These are phyloP conservation scores for Penicillium mononematosum DNA, from an alignment of 495 filamentous ascomycete genomes.

Conservation along the genomic window DNA sequence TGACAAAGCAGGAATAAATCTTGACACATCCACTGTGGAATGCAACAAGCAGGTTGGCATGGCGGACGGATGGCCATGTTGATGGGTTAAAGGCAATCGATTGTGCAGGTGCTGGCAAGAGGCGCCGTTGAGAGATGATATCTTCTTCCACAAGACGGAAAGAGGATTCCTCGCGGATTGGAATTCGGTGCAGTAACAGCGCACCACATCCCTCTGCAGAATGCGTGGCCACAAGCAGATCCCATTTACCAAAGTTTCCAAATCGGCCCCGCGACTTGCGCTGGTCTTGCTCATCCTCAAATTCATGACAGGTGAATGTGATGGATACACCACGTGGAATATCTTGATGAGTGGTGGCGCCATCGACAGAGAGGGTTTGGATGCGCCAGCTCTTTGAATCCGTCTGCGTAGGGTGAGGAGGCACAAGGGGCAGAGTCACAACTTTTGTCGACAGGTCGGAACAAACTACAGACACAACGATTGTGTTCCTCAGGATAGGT, in stretches of 20 bases:
- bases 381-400: slow-evolving; percentile 55
- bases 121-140: slow-evolving; percentile 59
- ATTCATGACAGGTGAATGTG: slow-evolving; percentile 56
- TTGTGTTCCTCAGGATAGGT: slow-evolving; percentile 57
- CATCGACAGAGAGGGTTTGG: slow-evolving; percentile 53
- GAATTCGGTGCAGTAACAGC: slow-evolving; percentile 55
- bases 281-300: slow-evolving; percentile 27
- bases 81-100: slow-evolving; percentile 73
- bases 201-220: slow-evolving; percentile 67
- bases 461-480: slow-evolving; percentile 71
- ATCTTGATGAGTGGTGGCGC: slow-evolving; percentile 54
- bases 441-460: slow-evolving; percentile 66
- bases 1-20: slow-evolving; percentile 54
- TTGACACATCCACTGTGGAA: slow-evolving; percentile 68
- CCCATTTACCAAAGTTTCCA: slow-evolving; percentile 41
- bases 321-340: slow-evolving; percentile 66
- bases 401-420: slow-evolving; percentile 60
- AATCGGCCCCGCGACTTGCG: slow-evolving; percentile 31
- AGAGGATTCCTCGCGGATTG: slow-evolving; percentile 34
- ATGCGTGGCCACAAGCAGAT: slow-evolving; percentile 59
- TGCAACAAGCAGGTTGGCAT: slow-evolving; percentile 63
- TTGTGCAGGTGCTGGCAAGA: slow-evolving; percentile 62
- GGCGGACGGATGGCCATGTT: slow-evolving; percentile 53
- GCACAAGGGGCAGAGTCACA: slow-evolving; percentile 68
- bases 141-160: slow-evolving; percentile 43